phyloP scores from a whole-genome alignment of 2,329 filamentous ascomycete genomes.

The Apiospora koreana region DNA sequence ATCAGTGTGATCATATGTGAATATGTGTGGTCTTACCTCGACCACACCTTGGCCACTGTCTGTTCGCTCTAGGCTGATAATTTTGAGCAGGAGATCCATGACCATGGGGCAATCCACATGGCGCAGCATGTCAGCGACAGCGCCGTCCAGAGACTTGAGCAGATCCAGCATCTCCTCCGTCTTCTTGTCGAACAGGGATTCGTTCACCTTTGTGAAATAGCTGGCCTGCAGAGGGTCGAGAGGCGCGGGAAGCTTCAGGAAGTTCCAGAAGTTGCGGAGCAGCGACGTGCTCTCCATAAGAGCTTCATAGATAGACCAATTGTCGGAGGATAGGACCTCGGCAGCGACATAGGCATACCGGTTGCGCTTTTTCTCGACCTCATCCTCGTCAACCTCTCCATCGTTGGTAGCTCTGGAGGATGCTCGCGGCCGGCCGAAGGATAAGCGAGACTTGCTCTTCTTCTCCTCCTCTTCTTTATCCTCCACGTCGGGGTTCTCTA shows the following conservation, averaged over 20 bases:
- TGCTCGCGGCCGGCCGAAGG: constrained; percentile 54
- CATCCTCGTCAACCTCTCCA: constrained; percentile 62
- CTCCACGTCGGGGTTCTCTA: constrained; percentile 51
- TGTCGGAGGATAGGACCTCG: constrained; percentile 92
- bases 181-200: constrained; percentile 96
- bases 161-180: constrained; percentile 95
- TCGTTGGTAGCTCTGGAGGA: constrained; percentile 52
- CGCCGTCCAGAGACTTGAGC: constrained; percentile 79
- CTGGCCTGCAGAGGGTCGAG: constrained; percentile 92
- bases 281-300: constrained; percentile 81
- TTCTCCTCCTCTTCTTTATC: constrained; percentile 45
- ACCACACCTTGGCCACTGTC: constrained; percentile 92
- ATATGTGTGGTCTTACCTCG: constrained; percentile 61
- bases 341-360: constrained; percentile 93
- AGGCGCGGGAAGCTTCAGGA: constrained; percentile 79
- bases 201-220: constrained; percentile 99
- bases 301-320: constrained; percentile 94
- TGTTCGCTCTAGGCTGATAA: constrained; percentile 91
- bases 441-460: constrained; percentile 41
- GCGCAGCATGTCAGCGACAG: constrained; percentile 81
- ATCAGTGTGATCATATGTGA: background rate
- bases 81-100: constrained; percentile 96
- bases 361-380: constrained; percentile 85
- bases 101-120: constrained; percentile 98
- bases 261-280: constrained; percentile 86